phyloP scores from a whole-genome alignment of 2,329 filamentous ascomycete species.

The Myriosclerotinia scirpicola region DNA sequence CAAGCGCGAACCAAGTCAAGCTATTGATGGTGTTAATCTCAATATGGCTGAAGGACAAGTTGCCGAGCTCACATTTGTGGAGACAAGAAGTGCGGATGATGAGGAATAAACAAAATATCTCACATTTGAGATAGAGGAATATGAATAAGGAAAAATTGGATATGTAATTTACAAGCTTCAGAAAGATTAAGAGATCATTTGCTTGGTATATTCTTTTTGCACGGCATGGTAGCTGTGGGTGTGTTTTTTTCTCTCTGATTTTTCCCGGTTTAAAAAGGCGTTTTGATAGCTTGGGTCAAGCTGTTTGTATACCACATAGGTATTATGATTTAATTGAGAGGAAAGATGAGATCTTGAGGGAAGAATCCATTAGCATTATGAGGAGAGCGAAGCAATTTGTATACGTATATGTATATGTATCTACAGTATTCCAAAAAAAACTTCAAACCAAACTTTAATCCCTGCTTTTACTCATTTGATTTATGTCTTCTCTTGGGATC shows the following conservation, averaged over 20 bases:
- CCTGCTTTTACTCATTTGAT: neutral
- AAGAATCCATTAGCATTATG: neutral
- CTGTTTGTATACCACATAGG: neutral
- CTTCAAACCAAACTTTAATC: neutral
- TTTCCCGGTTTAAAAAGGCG: neutral
- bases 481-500: neutral
- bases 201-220: neutral
- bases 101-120: slow-evolving; percentile 25
- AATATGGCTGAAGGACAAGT: slow-evolving; percentile 39
- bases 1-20: slow-evolving; percentile 30
- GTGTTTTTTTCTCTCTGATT: neutral
- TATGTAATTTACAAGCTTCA: slow-evolving; percentile 19
- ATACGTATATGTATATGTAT: neutral
- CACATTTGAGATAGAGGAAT: neutral
- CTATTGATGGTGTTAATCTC: slow-evolving; percentile 37
- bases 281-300: slow-evolving; percentile 5
- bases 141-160: neutral
- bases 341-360: neutral
- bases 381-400: too few relatives aligned
- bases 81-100: slow-evolving; percentile 35
- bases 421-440: neutral
- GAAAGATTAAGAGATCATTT: slow-evolving; percentile 8
- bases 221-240: neutral
- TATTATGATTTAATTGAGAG: neutral
- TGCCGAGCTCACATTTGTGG: slow-evolving; percentile 38